Conservation (phyloP, 805 yeast genomes). For the Candida fluviatilis region DNA sequence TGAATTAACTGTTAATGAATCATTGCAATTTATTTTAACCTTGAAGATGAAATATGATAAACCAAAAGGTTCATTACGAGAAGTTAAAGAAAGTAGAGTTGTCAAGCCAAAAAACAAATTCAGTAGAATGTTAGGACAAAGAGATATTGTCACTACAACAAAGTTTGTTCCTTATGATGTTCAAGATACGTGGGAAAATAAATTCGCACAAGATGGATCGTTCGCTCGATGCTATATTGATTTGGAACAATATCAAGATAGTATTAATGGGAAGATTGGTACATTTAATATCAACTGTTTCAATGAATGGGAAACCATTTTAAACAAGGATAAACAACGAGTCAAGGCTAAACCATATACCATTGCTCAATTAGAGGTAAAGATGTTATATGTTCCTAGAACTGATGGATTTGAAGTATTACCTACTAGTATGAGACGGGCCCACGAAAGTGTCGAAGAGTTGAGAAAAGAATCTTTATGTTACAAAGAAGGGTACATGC, state of each 20-base stretch:
- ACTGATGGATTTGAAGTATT: slow-evolving; percentile 54
- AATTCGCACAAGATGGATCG: slow-evolving; percentile 83
- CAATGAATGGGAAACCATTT: slow-evolving; percentile 72
- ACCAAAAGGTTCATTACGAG: slow-evolving; percentile 48
- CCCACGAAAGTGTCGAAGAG: slow-evolving; percentile 31
- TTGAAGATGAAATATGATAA: slow-evolving; percentile 60
- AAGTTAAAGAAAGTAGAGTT: slow-evolving; percentile 55
- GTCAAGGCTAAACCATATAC: slow-evolving; percentile 46
- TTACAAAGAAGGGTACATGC: slow-evolving; percentile 61
- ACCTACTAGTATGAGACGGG: slow-evolving; percentile 63
- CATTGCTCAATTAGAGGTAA: slow-evolving; percentile 64
- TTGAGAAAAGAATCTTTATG: slow-evolving; percentile 21
- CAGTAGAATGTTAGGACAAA: slow-evolving; percentile 46
- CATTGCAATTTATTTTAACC: slow-evolving; percentile 65
- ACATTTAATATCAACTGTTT: slow-evolving; percentile 57
- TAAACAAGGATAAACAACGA: slow-evolving; percentile 22
- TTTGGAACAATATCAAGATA: slow-evolving; percentile 53
- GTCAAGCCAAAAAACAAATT: slow-evolving; percentile 41
- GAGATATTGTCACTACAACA: slow-evolving; percentile 45
- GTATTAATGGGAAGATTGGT: slow-evolving; percentile 49
- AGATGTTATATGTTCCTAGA: slow-evolving; percentile 68
- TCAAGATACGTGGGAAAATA: slow-evolving; percentile 56
- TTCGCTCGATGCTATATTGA: slow-evolving; percentile 75
- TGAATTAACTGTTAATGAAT: slow-evolving; percentile 62
- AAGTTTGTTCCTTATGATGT: slow-evolving; percentile 49